Conservation (phyloP, 768 basidiomycete species). For the Naganishia antarctica region DNA sequence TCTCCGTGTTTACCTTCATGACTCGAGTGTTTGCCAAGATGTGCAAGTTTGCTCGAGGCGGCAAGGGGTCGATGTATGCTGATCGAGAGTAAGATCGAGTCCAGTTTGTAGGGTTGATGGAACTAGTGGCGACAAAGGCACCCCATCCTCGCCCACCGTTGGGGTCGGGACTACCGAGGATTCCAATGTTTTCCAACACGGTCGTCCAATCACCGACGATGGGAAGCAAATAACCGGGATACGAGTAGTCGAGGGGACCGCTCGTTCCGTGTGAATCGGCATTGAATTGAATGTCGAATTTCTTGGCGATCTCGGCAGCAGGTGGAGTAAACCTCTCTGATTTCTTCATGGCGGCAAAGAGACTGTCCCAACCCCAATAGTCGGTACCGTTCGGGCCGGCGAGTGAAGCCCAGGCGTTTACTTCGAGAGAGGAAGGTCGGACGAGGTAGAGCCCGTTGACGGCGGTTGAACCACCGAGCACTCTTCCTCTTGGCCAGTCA, state of each 20-base stretch:
- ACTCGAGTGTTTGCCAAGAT: slow-evolving; percentile 62
- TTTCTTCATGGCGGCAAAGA: slow-evolving; percentile 55
- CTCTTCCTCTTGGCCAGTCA: slow-evolving; percentile 61
- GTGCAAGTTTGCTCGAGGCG: slow-evolving; percentile 61
- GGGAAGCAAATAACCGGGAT: slow-evolving; percentile 52
- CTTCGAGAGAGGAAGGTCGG: slow-evolving; percentile 55
- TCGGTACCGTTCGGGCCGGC: slow-evolving; percentile 44
- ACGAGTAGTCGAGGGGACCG: slow-evolving; percentile 51
- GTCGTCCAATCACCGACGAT: slow-evolving; percentile 59
- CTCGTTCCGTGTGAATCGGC: slow-evolving; percentile 54
- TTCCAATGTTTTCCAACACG: slow-evolving; percentile 54
- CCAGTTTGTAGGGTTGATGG: slow-evolving; percentile 62
- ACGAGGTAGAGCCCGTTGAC: slow-evolving; percentile 67
- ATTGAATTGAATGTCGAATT: slow-evolving; percentile 55
- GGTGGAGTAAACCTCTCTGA: slow-evolving; percentile 61
- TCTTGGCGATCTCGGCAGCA: slow-evolving; percentile 48
- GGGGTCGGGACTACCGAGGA: slow-evolving; percentile 52
- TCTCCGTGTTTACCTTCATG: slow-evolving; percentile 55
- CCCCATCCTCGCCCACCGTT: slow-evolving; percentile 56
- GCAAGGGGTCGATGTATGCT: slow-evolving; percentile 63
- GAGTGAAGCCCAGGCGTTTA: slow-evolving; percentile 55
- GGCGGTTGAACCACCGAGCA: slow-evolving; percentile 65
- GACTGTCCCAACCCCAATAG: slow-evolving; percentile 55
- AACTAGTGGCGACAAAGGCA: slow-evolving; percentile 57
- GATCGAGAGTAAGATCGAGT: slow-evolving; percentile 64